Percentiles rank a stretch among this genome's conserved stretches.
These are phyloP conservation scores for Pichia norvegensis DNA, from an alignment of 1,139 yeast species.

Conservation along the genomic window DNA sequence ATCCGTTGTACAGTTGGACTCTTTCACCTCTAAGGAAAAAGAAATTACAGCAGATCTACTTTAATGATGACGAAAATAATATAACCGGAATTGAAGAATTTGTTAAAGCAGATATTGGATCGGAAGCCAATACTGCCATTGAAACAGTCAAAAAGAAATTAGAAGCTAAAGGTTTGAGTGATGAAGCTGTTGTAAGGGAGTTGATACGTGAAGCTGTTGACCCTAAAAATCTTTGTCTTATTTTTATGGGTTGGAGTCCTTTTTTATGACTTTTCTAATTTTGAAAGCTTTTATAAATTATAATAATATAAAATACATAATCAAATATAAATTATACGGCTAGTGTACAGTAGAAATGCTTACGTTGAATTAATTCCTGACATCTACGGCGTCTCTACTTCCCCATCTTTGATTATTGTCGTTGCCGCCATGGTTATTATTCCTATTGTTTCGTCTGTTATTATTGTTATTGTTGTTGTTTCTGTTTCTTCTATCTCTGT, in stretches of 20 bases:
- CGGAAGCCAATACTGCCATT: conserved; percentile 78
- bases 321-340: too few relatives aligned
- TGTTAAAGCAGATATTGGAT: conserved; percentile 38
- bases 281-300: neutral
- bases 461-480: conserved; percentile 16
- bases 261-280: conserved; percentile 25
- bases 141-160: conserved; percentile 66
- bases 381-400: conserved; percentile 3
- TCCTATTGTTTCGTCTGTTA: conserved; percentile 5
- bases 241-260: conserved; percentile 81
- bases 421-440: conserved; percentile 7
- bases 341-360: neutral
- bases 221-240: conserved; percentile 57
- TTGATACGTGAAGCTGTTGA: conserved; percentile 71
- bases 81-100: conserved; percentile 49
- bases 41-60: conserved; percentile 40
- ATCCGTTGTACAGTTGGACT: conserved; percentile 89
- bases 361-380: neutral
- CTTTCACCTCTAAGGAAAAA: conserved; percentile 61
- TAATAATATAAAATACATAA: neutral
- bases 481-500: conserved; percentile 11
- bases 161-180: conserved; percentile 57
- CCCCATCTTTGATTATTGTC: conserved; percentile 9
- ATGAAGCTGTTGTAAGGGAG: conserved; percentile 79
- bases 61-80: conserved; percentile 56